phyloP scores from a whole-genome alignment of 2,329 filamentous ascomycete species.

The Hymenoscyphus occultus region DNA sequence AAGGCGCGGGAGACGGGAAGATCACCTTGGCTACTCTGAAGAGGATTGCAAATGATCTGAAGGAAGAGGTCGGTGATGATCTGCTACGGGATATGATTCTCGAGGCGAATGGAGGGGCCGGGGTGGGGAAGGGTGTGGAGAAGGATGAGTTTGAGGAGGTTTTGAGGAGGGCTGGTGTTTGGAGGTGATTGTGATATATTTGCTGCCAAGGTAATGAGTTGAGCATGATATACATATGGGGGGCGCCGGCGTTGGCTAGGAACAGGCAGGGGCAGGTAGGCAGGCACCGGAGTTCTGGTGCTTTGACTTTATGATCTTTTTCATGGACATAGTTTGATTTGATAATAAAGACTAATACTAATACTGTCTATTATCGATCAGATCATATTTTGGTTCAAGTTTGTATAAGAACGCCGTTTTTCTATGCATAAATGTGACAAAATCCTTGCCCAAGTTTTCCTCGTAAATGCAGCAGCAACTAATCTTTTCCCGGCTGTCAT shows the following conservation, averaged over 20 bases:
- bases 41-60: conserved; percentile 74
- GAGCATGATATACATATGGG: neutral
- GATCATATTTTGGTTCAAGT: conserved; percentile 3
- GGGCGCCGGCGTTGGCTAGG: neutral
- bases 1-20: conserved; percentile 48
- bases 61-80: conserved; percentile 80
- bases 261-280: neutral
- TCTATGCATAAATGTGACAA: conserved; percentile 17
- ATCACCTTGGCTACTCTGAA: conserved; percentile 79
- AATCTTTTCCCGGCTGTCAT: neutral
- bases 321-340: neutral
- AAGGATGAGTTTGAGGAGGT: conserved; percentile 56
- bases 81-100: conserved; percentile 89
- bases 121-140: conserved; percentile 67
- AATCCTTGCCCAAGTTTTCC: conserved; percentile 10
- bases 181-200: conserved; percentile 23
- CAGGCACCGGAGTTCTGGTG: neutral
- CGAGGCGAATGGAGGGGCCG: conserved; percentile 82
- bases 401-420: conserved; percentile 13
- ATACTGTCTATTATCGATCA: neutral
- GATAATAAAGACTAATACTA: neutral
- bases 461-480: conserved; percentile 16
- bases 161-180: conserved; percentile 35
- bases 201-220: neutral
- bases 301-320: neutral